Percentiles rank a stretch among this genome's conserved stretches.
Conservation (phyloP, 1,284 basidiomycete species). For the Tetrapyrgos nigripes region DNA sequence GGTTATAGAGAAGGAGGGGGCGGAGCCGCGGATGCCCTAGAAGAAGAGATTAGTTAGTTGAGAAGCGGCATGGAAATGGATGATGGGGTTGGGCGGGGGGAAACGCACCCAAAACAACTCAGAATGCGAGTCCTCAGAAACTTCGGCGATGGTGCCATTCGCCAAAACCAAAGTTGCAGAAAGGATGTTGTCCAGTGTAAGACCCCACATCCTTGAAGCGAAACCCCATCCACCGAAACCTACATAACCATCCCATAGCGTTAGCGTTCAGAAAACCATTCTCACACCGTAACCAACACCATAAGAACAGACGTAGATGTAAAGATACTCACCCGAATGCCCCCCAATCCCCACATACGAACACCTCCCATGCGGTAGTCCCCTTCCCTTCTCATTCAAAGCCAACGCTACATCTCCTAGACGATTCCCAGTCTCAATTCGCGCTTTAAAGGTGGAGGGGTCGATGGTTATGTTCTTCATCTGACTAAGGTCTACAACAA, state of each 20-base stretch:
- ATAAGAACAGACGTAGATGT: background rate
- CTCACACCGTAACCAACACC: background rate
- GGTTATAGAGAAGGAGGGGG: conserved; percentile 53
- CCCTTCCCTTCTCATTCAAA: conserved; percentile 41
- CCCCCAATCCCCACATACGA: conserved; percentile 51
- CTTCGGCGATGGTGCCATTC: conserved; percentile 47
- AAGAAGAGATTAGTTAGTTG: background rate
- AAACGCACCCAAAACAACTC: conserved; percentile 53
- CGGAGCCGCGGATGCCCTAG: conserved; percentile 58
- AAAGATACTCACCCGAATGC: conserved; percentile 42
- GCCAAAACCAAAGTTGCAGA: conserved; percentile 48
- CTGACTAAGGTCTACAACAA: conserved; percentile 31
- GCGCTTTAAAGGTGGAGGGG: conserved; percentile 29
- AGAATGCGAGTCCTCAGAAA: conserved; percentile 41
- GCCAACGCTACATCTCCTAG: conserved; percentile 45
- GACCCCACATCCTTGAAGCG: conserved; percentile 47
- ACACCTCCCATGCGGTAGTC: conserved; percentile 38
- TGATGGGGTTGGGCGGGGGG: conserved; percentile 2
- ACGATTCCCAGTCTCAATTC: conserved; percentile 44
- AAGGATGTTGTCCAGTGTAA: conserved; percentile 49
- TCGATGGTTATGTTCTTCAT: conserved; percentile 27
- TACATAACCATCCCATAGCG: no score
- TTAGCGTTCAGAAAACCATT: background rate
- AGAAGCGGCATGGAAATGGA: no score
- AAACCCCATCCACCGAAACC: conserved; percentile 50